A percentile compares a stretch with the other conserved stretches of the same genome.
Conservation (phyloP, 371 early-diverging fungal species). For the Blyttiomyces sp. region DNA sequence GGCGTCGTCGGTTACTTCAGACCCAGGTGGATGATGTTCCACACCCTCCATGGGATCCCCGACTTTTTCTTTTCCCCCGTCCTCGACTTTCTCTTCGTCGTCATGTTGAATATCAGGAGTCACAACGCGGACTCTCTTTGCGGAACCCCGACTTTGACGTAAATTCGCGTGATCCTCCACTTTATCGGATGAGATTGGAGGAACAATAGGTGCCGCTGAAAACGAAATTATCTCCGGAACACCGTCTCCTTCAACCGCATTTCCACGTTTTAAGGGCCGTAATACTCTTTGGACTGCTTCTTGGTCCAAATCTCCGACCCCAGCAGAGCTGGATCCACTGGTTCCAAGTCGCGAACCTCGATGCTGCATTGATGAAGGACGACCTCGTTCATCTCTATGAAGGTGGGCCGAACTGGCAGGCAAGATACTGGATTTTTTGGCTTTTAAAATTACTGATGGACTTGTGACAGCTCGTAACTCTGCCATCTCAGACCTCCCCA, state of each 20-base stretch:
- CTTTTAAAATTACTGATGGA: conserved; percentile 3
- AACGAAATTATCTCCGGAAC: conserved; percentile 5
- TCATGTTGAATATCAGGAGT: not conserved
- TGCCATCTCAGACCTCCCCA: too few species aligned
- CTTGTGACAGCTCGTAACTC: too few species aligned
- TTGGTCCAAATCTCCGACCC: not conserved
- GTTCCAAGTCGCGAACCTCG: not conserved
- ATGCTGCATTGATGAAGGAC: not conserved
- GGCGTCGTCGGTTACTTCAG: too few species aligned
- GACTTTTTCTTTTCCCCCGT: too few species aligned
- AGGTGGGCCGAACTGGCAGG: conserved; percentile 6
- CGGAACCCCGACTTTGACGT: not conserved
- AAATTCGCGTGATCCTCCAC: not conserved
- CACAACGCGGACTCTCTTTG: not conserved
- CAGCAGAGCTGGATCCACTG: not conserved
- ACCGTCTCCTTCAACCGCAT: not conserved
- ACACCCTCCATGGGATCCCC: too few species aligned
- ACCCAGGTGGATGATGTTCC: too few species aligned
- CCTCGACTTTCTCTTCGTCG: not conserved
- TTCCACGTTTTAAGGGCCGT: not conserved
- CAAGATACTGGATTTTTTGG: conserved; percentile 8
- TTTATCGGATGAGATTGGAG: not conserved
- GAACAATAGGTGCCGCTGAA: not conserved
- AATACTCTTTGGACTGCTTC: not conserved
- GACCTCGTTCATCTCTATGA: not conserved